Base-by-base conservation (phyloP, 495 filamentous ascomycete species). In the Cercophora samala region DNA sequence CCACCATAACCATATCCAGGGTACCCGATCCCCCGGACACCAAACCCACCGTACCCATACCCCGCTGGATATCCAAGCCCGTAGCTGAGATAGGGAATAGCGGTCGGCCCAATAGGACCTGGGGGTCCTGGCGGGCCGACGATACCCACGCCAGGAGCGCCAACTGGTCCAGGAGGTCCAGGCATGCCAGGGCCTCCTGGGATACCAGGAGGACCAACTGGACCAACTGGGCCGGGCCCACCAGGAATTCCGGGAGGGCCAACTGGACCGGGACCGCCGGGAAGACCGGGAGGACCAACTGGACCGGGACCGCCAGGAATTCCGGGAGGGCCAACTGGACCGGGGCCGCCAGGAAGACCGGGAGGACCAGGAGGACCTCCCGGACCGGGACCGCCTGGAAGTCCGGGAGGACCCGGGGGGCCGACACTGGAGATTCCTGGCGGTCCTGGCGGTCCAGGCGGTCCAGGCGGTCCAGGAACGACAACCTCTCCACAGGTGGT, bases 1-100 rank as follows among this genome's bases (percentile, higher is more conserved):
- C n/a, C 56, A 24, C 58, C 58, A 29, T 25, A 60, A 9, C 58
- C 58, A 60, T 60, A 60, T 23, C 58, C 19, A 15, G 54, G 19
- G n/a, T 24, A 24, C 54, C 54, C 19, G 13, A 58, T 58, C 18
- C 54, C 54, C 23, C 54, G 19, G 54, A 21, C 54, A 21, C 54
- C 54, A 24, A 22, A 58, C 1, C 23, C 37, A 1, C 37, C 37
- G 13, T 46, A 46, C 13, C 37, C 37, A 17, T 13, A 46, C 8
- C 26, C 26, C 4, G 4, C 26, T 11, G 37, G 37, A 46, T 46
- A 46, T 9, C 37, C 37, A 46, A 46, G 22, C 5, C 58, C 58
- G 29, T 60, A 60, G 8, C 23, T 60, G 58, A 26, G 58, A 13
- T 60, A 60, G 5, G 58, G 58, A 9, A 60, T 60, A 1, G 22